phyloP scores from a whole-genome alignment of 371 early-diverging fungal species.

The Chytridium lagenaria region DNA sequence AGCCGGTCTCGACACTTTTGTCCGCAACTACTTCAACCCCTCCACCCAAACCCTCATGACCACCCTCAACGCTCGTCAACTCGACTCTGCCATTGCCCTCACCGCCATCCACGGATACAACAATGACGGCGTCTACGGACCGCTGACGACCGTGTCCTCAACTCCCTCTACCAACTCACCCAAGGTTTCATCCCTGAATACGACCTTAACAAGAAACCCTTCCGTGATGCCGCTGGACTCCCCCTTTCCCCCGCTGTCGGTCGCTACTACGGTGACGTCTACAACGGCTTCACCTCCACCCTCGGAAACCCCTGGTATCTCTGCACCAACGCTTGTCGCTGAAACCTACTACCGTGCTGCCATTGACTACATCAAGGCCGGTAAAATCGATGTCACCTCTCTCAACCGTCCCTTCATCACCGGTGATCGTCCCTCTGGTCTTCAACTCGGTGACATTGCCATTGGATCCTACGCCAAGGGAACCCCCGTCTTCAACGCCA shows the following conservation, averaged over 20 bases:
- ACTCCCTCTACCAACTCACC: too few species aligned
- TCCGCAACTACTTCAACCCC: background rate
- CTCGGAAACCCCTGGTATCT: slow-evolving; percentile 77
- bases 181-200: slow-evolving; percentile 58
- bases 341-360: slow-evolving; percentile 65
- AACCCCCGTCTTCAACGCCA: background rate
- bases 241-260: too few species aligned
- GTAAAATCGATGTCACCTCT: background rate
- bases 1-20: background rate
- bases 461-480: slow-evolving; percentile 40
- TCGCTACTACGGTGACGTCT: background rate
- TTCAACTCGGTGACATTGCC: background rate
- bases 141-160: too few species aligned
- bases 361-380: background rate
- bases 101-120: too few species aligned
- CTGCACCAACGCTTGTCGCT: too few species aligned
- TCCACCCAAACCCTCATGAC: background rate
- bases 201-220: slow-evolving; percentile 54
- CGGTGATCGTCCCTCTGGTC: too few species aligned
- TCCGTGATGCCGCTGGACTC: background rate
- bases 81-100: too few species aligned
- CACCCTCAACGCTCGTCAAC: too few species aligned
- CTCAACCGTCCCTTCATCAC: slow-evolving; percentile 14
- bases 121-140: too few species aligned
- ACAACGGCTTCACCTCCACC: background rate